A percentile compares a stretch with the other conserved stretches of the same genome.
Evolutionary conservation across 345 rosid species (phyloP).

Genomic region (Heritiera fomes): DNA sequence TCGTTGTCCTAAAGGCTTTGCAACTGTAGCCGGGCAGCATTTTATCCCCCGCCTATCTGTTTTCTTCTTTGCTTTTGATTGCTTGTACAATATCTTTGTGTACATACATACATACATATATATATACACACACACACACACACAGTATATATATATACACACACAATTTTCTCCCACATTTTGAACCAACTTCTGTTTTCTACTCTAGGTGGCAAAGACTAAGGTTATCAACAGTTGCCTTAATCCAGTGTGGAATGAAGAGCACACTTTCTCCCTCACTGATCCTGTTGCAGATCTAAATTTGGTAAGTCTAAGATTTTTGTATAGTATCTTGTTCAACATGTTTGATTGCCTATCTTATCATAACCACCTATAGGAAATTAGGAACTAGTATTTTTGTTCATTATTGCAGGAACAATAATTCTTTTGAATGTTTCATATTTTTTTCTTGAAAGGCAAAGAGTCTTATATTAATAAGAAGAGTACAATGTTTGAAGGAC

Average conservation of each 20-base stretch:
- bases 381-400: background rate
- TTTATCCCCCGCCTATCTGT: background rate
- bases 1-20: background rate
- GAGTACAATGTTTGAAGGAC: too few relatives aligned
- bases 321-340: background rate
- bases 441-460: too few relatives aligned
- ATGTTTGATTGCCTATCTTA: background rate
- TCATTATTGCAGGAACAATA: too few relatives aligned
- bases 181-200: background rate
- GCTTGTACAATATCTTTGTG: background rate
- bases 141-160: background rate
- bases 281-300: slow-evolving; percentile 67
- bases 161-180: background rate
- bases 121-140: too few relatives aligned
- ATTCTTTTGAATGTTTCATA: background rate
- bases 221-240: slow-evolving; percentile 90
- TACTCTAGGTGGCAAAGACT: slow-evolving; percentile 75
- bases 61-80: slow-evolving; percentile 1
- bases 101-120: background rate
- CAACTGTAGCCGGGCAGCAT: background rate
- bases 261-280: slow-evolving; percentile 64
- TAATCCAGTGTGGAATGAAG: slow-evolving; percentile 97
- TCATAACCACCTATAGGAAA: background rate
- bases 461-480: too few relatives aligned
- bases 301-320: slow-evolving; percentile 46